Base-by-base conservation (phyloP, 805 yeast genomes). In the Saccharomycopsis malanga region DNA sequence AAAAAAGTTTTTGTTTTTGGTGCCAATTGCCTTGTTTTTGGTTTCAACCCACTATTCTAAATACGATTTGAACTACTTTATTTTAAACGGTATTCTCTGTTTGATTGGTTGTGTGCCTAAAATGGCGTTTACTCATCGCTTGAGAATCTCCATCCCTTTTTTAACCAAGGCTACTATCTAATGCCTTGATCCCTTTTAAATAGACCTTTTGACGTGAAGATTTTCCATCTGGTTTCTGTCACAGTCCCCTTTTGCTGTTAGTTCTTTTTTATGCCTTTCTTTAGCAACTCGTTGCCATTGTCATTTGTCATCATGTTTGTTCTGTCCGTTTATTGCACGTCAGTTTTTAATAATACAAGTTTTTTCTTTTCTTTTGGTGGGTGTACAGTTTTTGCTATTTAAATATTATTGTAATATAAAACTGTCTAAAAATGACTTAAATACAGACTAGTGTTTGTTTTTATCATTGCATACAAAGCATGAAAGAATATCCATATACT, bases 41-140 rank as follows among this genome's bases (percentile, higher is more conserved):
- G 72, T 87, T 29, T 79, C 93, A 44, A 89, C 97, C 1, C 98
- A 91, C 63, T 93, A 89, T 63, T 77, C 95, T 15, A 81, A 79
- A 60, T 91, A 88, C 66, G 91, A 87, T 61, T 67, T 87, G 53
- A 77, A 78, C 55, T 73, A 83, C 60, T 93, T 91, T 62, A 68
- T 86, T 17, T 72, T 86, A 57, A 91, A 93, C 65, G 79, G 86
- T 4, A 70, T 83, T 39, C 82, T 91, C 43, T 86, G 96, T 59
- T 70, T 89, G 45, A 71, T 88, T 54, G 95, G 88, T 24, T 95
- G 91, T 30, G 75, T 91, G 39, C 98, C 98, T 45, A 91, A 91
- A 62, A 73, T 91, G 57, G 96, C 98, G 23, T 71, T 77, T 44
- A 73, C 87, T 46, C 93, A 84, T 64, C 74, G 91, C 62, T 72